A percentile compares a stretch with the other conserved stretches of the same genome.
These are phyloP conservation scores for Metschnikowia picachoensis DNA, from an alignment of 805 yeast species.

Conservation along the genomic window DNA sequence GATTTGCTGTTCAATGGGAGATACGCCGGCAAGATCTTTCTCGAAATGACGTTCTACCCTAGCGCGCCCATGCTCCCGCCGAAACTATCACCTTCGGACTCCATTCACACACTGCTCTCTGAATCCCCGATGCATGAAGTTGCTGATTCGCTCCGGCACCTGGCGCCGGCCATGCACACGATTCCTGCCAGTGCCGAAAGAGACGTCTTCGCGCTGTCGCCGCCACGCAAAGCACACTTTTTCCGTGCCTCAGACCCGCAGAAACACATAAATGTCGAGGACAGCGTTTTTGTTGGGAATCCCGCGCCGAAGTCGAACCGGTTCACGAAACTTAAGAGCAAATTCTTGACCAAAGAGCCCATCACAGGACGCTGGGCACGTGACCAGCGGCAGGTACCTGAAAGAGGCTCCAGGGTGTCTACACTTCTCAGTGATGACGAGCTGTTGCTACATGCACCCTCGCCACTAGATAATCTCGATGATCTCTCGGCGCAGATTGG, in stretches of 20 bases:
- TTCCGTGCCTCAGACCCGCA: constrained; percentile 15
- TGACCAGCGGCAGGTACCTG: not conserved
- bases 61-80: constrained; percentile 42
- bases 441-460: not conserved
- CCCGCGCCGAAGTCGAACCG: constrained; percentile 24
- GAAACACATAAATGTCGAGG: not conserved
- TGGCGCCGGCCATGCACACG: constrained; percentile 10
- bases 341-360: constrained; percentile 35
- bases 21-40: constrained; percentile 81
- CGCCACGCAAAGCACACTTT: constrained; percentile 3
- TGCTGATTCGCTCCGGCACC: constrained; percentile 8
- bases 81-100: constrained; percentile 19
- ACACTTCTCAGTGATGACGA: not conserved
- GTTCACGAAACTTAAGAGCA: constrained; percentile 29
- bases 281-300: constrained; percentile 14
- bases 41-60: constrained; percentile 92
- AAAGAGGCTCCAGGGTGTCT: too few species aligned
- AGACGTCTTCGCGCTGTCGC: constrained; percentile 13
- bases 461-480: constrained; percentile 8
- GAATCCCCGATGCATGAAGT: constrained; percentile 11
- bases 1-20: constrained; percentile 60
- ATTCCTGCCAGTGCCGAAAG: not conserved
- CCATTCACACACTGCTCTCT: constrained; percentile 8
- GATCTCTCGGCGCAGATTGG: constrained; percentile 6
- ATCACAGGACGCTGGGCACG: constrained; percentile 25